phyloP scores from a whole-genome alignment of 2,329 filamentous ascomycete genomes.

The Metarhizium rileyi region DNA sequence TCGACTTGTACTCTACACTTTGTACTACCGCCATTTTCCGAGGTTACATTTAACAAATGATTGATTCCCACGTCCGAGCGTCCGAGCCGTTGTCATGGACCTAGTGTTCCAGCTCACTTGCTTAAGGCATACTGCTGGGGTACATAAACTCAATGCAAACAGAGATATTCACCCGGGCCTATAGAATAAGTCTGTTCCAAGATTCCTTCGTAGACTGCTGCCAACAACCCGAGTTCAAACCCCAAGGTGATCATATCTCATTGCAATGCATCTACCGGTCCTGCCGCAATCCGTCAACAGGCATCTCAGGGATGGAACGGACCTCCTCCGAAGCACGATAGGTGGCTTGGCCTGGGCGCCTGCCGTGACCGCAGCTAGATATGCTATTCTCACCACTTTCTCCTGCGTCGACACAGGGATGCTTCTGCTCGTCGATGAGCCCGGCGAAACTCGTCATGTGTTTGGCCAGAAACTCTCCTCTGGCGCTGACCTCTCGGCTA shows the following conservation, averaged over 20 bases:
- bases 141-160: not conserved
- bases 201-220: not conserved
- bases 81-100: no score
- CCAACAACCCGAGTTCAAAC: not conserved
- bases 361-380: slow-evolving; percentile 35
- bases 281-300: slow-evolving; percentile 2
- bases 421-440: slow-evolving; percentile 37
- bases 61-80: no score
- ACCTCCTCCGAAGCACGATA: slow-evolving; percentile 31
- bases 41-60: no score
- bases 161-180: not conserved
- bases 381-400: slow-evolving; percentile 34
- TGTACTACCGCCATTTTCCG: no score
- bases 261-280: not conserved
- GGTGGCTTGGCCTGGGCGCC: slow-evolving; percentile 38
- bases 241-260: not conserved
- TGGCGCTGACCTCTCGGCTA: slow-evolving; percentile 25
- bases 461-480: slow-evolving; percentile 36
- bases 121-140: not conserved
- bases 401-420: slow-evolving; percentile 38
- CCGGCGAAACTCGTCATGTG: slow-evolving; percentile 28
- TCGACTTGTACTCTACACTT: no score
- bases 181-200: not conserved
- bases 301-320: slow-evolving; percentile 13
- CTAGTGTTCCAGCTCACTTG: no score